Conservation (phyloP, 352 stramenopile genomes). For the Phytopythium helicoides region DNA sequence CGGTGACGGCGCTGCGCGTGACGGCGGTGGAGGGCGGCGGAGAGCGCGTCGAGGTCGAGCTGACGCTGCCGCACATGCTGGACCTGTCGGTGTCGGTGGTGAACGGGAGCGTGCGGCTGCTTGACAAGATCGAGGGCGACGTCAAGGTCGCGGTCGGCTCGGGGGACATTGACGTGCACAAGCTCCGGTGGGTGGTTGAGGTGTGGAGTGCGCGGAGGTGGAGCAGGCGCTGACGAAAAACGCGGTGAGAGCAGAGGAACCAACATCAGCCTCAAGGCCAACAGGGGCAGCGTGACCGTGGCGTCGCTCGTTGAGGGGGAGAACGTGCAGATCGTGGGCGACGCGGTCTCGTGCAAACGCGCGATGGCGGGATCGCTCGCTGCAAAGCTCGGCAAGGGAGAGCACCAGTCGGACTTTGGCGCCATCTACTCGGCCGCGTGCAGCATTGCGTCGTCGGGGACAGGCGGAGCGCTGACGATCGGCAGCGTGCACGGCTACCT, state of each 20-base stretch:
- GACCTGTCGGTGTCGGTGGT: conserved; percentile 49
- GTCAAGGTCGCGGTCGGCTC: conserved; percentile 55
- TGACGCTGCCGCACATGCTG: conserved; percentile 38
- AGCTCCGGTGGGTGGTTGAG: conserved; percentile 59
- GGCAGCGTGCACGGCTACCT: conserved; percentile 76
- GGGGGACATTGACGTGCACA: conserved; percentile 60
- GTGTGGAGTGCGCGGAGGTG: too few species aligned
- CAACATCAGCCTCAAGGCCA: conserved; percentile 60
- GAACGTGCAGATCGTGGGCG: conserved; percentile 41
- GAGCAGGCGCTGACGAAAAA: too few species aligned
- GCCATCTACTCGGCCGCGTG: conserved; percentile 71
- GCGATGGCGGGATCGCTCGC: conserved; percentile 54
- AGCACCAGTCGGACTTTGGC: conserved; percentile 26
- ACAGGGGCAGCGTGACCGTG: conserved; percentile 46
- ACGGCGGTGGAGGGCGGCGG: conserved; percentile 15
- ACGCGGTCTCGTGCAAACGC: conserved; percentile 50
- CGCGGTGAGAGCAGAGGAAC: conserved; percentile 30
- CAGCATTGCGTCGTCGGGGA: conserved; percentile 38
- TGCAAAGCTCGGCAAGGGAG: conserved; percentile 45
- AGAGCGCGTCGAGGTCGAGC: conserved; percentile 16
- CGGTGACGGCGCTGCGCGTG: conserved; percentile 24
- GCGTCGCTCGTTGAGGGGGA: conserved; percentile 56
- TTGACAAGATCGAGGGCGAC: conserved; percentile 73
- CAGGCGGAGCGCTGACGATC: conserved; percentile 31
- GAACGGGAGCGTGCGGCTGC: conserved; percentile 38